These are phyloP conservation scores for Spergularia marina DNA, from an alignment of 148 eudicot species.

Conservation along the genomic window DNA sequence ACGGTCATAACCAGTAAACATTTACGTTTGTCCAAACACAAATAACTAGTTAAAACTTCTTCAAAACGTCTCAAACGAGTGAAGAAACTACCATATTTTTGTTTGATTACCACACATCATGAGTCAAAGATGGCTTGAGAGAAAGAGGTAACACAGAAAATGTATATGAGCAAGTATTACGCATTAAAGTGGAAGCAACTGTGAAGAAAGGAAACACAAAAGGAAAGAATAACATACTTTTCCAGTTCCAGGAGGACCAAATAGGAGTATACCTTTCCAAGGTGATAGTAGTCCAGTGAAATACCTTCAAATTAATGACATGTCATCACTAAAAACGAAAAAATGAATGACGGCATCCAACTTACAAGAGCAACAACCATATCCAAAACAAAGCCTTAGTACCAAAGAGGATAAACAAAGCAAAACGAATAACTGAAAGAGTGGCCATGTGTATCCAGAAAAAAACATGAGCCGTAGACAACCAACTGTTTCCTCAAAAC, in stretches of 20 bases:
- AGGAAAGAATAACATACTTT: conserved; percentile 48
- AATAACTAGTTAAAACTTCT: not conserved
- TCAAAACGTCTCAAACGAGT: too few relatives aligned
- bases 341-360: not conserved
- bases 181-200: conserved; percentile 2
- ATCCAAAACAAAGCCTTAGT: too few relatives aligned
- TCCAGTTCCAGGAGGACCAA: conserved; percentile 99
- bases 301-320: conserved; percentile 48
- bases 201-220: not conserved
- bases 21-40: not conserved
- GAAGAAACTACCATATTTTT: too few relatives aligned
- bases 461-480: not conserved
- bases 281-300: conserved; percentile 91
- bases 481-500: not conserved
- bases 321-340: conserved; percentile 9
- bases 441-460: not conserved
- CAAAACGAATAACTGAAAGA: not conserved
- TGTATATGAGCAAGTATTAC: not conserved
- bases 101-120: too few relatives aligned
- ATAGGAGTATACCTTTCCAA: conserved; percentile 97
- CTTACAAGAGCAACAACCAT: not conserved
- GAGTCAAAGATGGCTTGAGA: not conserved
- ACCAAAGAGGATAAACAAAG: not conserved
- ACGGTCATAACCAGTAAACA: too few relatives aligned
- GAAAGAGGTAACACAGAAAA: not conserved